A percentile compares a stretch with the other conserved stretches of the same genome.
Evolutionary conservation across 306 rosid species (phyloP).

Genomic region (Medicago ruthenica): DNA sequence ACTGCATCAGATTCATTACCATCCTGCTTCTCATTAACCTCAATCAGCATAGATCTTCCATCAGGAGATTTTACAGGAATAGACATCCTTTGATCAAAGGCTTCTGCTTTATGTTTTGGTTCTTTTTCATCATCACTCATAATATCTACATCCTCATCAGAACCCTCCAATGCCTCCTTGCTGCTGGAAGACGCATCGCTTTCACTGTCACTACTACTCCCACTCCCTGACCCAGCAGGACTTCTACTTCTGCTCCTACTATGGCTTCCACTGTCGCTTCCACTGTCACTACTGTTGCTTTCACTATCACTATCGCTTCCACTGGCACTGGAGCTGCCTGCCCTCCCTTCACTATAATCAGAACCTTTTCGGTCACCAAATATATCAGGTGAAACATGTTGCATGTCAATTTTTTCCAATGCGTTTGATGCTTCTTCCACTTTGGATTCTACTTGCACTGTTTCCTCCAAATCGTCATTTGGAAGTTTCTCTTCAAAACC

Average conservation of each 20-base stretch:
- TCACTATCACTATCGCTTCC: conserved; percentile 91
- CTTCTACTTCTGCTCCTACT: conserved; percentile 85
- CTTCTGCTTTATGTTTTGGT: conserved; percentile 62
- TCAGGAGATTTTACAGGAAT: conserved; percentile 63
- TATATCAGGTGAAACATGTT: conserved; percentile 66
- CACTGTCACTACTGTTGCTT: conserved; percentile 90
- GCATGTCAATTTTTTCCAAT: conserved; percentile 55
- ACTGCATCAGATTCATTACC: conserved; percentile 68
- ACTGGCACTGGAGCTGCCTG: conserved; percentile 81
- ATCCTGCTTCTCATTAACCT: conserved; percentile 67
- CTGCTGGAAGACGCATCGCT: conserved; percentile 91
- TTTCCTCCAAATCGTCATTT: conserved; percentile 58
- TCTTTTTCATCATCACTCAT: conserved; percentile 97
- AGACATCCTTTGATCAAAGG: conserved; percentile 56
- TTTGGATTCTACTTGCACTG: conserved; percentile 49
- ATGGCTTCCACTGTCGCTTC: conserved; percentile 86
- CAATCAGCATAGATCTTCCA: conserved; percentile 56
- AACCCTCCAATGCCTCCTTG: conserved; percentile 66
- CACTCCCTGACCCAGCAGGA: conserved; percentile 76
- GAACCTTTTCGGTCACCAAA: conserved; percentile 69
- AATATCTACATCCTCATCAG: conserved; percentile 96
- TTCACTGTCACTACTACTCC: conserved; percentile 93
- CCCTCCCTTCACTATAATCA: conserved; percentile 71
- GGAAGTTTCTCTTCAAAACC: conserved; percentile 62
- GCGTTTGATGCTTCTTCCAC: conserved; percentile 61